Percentiles rank a stretch among this genome's conserved stretches.
Conservation (phyloP, 768 basidiomycete species). For the Cyclocybe aegerita region DNA sequence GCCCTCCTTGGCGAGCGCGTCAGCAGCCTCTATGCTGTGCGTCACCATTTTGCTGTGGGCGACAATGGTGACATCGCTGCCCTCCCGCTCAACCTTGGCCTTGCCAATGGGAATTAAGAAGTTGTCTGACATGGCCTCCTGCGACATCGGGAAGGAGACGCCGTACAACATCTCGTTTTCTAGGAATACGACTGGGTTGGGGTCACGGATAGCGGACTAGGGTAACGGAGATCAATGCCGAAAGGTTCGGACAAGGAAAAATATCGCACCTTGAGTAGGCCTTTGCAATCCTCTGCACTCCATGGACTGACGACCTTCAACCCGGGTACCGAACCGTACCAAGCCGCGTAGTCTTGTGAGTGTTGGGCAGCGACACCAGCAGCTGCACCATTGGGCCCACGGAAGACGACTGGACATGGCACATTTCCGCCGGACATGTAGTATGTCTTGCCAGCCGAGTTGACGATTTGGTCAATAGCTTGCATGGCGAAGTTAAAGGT, state of each 20-base stretch:
- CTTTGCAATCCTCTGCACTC: constrained; percentile 99
- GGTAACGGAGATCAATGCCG: constrained; percentile 4
- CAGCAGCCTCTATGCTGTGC: constrained; percentile 93
- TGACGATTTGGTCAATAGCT: constrained; percentile 99
- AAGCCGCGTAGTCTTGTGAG: constrained; percentile 95
- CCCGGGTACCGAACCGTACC: constrained; percentile 92
- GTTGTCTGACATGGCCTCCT: constrained; percentile 92
- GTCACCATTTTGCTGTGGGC: constrained; percentile 99
- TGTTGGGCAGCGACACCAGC: constrained; percentile 97
- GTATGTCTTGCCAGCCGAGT: constrained; percentile 99
- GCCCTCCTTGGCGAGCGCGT: constrained; percentile 90
- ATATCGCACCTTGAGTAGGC: constrained; percentile 80
- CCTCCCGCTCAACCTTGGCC: constrained; percentile 92
- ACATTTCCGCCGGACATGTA: constrained; percentile 99
- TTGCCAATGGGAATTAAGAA: constrained; percentile 97
- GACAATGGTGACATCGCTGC: constrained; percentile 92
- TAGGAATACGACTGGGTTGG: constrained; percentile 97
- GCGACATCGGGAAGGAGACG: constrained; percentile 93
- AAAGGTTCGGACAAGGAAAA: background rate
- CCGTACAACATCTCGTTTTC: constrained; percentile 99
- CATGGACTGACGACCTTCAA: constrained; percentile 98
- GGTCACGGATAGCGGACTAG: constrained; percentile 95
- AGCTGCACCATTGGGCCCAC: constrained; percentile 98
- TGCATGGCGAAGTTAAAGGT: constrained; percentile 99
- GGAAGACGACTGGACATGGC: constrained; percentile 98